phyloP scores from a whole-genome alignment of 2,329 filamentous ascomycete genomes.

The Diaporthe aspalathi region DNA sequence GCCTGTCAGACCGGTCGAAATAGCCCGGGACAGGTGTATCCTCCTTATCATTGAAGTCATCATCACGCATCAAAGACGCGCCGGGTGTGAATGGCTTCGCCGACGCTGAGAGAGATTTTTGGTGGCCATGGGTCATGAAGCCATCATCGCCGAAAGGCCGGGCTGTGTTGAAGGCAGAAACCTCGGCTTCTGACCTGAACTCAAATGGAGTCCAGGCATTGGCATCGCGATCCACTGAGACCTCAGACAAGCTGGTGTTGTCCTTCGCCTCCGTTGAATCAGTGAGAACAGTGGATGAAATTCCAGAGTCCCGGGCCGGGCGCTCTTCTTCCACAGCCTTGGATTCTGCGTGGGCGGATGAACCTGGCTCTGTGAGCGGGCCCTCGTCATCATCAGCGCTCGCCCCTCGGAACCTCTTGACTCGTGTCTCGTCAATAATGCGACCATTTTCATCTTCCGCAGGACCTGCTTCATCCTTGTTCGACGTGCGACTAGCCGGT shows the following conservation, averaged over 20 bases:
- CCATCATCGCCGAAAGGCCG: slow-evolving; percentile 59
- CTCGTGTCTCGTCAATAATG: slow-evolving; percentile 72
- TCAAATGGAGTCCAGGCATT: slow-evolving; percentile 71
- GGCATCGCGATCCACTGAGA: slow-evolving; percentile 60
- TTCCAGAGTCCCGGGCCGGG: slow-evolving; percentile 60
- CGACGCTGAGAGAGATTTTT: slow-evolving; percentile 74
- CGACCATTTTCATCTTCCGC: slow-evolving; percentile 70
- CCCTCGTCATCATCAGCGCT: slow-evolving; percentile 78
- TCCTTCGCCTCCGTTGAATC: slow-evolving; percentile 67
- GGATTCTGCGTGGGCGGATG: slow-evolving; percentile 41
- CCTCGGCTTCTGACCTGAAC: slow-evolving; percentile 62
- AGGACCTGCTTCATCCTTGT: slow-evolving; percentile 44
- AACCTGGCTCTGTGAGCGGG: slow-evolving; percentile 75
- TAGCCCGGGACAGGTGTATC: slow-evolving; percentile 39
- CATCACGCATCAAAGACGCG: slow-evolving; percentile 46
- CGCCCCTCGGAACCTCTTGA: slow-evolving; percentile 78
- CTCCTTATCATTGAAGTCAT: slow-evolving; percentile 43
- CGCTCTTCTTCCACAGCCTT: slow-evolving; percentile 41
- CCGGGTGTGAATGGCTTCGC: slow-evolving; percentile 75
- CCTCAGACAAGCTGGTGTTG: slow-evolving; percentile 64
- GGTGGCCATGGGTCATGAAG: slow-evolving; percentile 57
- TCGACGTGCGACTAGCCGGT: slow-evolving; percentile 63
- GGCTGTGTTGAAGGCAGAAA: slow-evolving; percentile 64
- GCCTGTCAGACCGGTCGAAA: slow-evolving; percentile 35
- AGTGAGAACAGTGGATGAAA: slow-evolving; percentile 65